Evolutionary conservation across 2,329 filamentous ascomycete species (phyloP).

Genomic region (Penicillium freii): DNA sequence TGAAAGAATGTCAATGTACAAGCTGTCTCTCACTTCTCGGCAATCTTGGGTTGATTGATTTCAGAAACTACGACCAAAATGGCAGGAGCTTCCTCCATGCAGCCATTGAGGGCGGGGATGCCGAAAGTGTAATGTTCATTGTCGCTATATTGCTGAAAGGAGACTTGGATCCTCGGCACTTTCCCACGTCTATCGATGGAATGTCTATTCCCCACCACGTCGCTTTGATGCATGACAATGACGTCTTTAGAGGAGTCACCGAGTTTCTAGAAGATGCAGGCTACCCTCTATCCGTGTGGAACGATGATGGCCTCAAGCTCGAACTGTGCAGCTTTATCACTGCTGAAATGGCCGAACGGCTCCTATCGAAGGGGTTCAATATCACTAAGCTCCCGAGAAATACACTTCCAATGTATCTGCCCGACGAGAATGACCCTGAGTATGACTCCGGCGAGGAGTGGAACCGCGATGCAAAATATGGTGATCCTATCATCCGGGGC

Average conservation of each 20-base stretch:
- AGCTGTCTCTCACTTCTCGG: background rate
- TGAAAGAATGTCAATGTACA: background rate
- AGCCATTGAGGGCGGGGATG: background rate
- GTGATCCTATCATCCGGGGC: background rate
- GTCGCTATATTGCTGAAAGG: background rate
- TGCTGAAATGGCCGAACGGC: background rate
- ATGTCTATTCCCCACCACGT: slow-evolving; percentile 6
- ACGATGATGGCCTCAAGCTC: slow-evolving; percentile 4
- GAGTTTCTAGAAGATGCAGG: background rate
- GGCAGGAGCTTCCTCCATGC: slow-evolving; percentile 1
- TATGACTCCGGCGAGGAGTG: background rate
- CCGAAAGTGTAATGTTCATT: background rate
- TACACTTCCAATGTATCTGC: slow-evolving; percentile 1
- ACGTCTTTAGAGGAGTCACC: background rate
- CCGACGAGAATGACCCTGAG: background rate
- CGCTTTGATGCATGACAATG: background rate
- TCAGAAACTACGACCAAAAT: background rate
- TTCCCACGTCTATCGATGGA: slow-evolving; percentile 1
- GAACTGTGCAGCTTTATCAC: slow-evolving; percentile 2
- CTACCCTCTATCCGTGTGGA: slow-evolving; percentile 1
- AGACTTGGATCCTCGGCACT: background rate
- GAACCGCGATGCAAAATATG: slow-evolving; percentile 1
- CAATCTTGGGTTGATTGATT: background rate
- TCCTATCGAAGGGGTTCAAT: slow-evolving; percentile 3
- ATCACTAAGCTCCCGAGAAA: slow-evolving; percentile 3